Conservation (phyloP, 768 basidiomycete genomes). For the Mycena capillaripes region DNA sequence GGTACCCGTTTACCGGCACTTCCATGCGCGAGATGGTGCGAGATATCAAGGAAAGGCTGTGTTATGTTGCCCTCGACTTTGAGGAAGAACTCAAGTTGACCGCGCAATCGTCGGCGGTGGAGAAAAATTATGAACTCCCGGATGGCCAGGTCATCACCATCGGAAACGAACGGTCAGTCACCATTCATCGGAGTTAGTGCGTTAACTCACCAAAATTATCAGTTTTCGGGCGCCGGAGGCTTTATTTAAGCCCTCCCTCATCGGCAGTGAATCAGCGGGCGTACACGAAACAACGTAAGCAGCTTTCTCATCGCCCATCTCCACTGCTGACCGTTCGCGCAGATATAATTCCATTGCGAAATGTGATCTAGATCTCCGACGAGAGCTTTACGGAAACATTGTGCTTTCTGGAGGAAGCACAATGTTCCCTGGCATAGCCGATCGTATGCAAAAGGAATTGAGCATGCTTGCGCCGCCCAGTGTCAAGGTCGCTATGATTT, state of each 20-base stretch:
- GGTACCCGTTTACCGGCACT: conserved; percentile 79
- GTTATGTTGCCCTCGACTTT: conserved; percentile 54
- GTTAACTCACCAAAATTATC: conserved; percentile 55
- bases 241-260: conserved; percentile 77
- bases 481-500: conserved; percentile 60
- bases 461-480: conserved; percentile 71
- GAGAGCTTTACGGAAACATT: background rate
- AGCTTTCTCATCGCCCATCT: no score
- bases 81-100: background rate
- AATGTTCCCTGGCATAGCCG: conserved; percentile 37
- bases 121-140: conserved; percentile 21
- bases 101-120: background rate
- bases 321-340: background rate
- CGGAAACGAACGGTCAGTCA: conserved; percentile 67
- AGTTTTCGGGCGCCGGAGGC: conserved; percentile 78
- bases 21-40: conserved; percentile 80
- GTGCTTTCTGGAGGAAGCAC: conserved; percentile 13
- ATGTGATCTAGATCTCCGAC: conserved; percentile 10
- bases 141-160: conserved; percentile 70
- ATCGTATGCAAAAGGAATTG: conserved; percentile 81
- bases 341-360: conserved; percentile 4
- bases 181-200: no score
- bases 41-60: conserved; percentile 81
- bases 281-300: conserved; percentile 41
- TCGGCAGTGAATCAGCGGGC: conserved; percentile 66